phyloP scores from a whole-genome alignment of 495 filamentous ascomycete species.

The Xylaria scruposa region DNA sequence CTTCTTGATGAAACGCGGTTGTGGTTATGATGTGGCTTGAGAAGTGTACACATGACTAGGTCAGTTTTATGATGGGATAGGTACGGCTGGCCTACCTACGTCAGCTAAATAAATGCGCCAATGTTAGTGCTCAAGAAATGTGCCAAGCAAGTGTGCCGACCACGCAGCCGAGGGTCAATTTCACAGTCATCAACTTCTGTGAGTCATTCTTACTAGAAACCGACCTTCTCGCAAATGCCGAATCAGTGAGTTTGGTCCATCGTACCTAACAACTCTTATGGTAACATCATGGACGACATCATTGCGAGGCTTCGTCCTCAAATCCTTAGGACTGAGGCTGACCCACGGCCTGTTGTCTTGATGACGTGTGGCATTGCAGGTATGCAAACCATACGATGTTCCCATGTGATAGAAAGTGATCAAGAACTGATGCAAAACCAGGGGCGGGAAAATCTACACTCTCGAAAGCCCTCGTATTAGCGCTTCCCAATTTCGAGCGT shows the following conservation, averaged over 20 bases:
- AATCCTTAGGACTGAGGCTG: conserved; percentile 21
- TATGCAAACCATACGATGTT: conserved; percentile 15
- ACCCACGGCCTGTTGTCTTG: conserved; percentile 29
- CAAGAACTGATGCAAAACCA: conserved; percentile 8
- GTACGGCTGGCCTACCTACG: not conserved
- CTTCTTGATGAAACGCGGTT: not conserved
- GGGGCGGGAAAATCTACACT: conserved; percentile 33
- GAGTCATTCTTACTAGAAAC: conserved; percentile 6
- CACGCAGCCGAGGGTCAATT: not conserved
- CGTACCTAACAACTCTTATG: not conserved
- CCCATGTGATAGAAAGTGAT: not conserved
- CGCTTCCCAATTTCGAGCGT: conserved; percentile 33
- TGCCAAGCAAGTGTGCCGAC: conserved; percentile 15
- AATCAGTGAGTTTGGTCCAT: not conserved
- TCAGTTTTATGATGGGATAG: not conserved
- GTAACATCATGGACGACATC: conserved; percentile 22
- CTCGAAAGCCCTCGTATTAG: conserved; percentile 27
- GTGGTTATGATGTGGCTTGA: not conserved
- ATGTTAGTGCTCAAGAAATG: not conserved
- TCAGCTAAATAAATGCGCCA: not conserved
- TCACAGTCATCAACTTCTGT: not conserved
- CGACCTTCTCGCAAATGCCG: not conserved
- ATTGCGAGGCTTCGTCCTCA: conserved; percentile 19
- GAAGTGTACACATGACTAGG: not conserved
- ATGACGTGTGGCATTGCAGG: conserved; percentile 36